A percentile compares a stretch with the other conserved stretches of the same genome.
phyloP scores from a whole-genome alignment of 1,139 yeast species.

The Nakaseomyces bracarensis region DNA sequence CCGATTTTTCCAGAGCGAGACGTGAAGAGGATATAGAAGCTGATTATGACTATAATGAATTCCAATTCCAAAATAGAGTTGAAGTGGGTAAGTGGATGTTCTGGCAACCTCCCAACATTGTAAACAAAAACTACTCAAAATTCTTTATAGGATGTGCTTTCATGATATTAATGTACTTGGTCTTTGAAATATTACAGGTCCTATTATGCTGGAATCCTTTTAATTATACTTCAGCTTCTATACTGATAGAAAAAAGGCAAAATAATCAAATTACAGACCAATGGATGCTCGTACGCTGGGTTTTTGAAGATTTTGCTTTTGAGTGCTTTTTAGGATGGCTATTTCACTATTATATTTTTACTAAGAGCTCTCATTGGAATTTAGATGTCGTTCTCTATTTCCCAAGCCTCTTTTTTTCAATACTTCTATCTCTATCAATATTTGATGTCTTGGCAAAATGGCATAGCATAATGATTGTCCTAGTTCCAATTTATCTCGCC shows the following conservation, averaged over 20 bases:
- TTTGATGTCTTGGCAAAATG: background rate
- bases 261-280: background rate
- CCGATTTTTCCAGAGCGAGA: background rate
- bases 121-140: background rate
- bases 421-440: conserved; percentile 30
- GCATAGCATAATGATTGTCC: background rate
- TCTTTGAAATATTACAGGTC: background rate
- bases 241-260: background rate
- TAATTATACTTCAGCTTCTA: conserved; percentile 7
- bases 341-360: conserved; percentile 44
- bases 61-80: background rate
- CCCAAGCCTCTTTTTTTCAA: conserved; percentile 55
- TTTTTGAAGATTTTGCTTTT: conserved; percentile 32
- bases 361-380: conserved; percentile 47
- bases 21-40: conserved; percentile 3
- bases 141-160: background rate
- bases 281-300: conserved; percentile 10
- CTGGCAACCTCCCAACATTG: conserved; percentile 1
- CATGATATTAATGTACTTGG: background rate
- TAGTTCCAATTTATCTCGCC: conserved; percentile 2
- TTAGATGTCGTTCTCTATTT: conserved; percentile 44
- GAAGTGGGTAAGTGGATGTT: background rate
- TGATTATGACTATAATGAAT: background rate
- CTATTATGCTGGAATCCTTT: conserved; percentile 21
- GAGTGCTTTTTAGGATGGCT: conserved; percentile 49